phyloP scores from a whole-genome alignment of 2,329 filamentous ascomycete genomes.

The Blastomyces gilchristii region DNA sequence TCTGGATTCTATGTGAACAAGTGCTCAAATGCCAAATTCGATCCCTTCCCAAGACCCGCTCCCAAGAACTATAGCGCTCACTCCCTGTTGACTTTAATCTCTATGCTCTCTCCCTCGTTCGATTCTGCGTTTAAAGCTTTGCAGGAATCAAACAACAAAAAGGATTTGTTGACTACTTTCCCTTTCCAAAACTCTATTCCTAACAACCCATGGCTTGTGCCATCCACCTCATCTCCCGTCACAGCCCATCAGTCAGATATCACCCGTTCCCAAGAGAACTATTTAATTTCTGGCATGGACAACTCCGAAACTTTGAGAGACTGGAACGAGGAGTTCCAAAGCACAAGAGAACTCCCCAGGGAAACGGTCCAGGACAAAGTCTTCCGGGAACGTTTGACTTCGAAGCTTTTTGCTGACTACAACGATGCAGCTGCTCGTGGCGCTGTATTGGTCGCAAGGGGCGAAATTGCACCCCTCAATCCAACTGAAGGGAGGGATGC shows the following conservation, averaged over 20 bases:
- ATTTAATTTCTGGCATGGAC: constrained; percentile 78
- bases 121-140: constrained; percentile 62
- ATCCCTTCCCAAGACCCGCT: constrained; percentile 67
- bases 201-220: constrained; percentile 82
- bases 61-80: constrained; percentile 73
- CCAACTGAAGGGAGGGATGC: constrained; percentile 86
- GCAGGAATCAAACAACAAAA: constrained; percentile 72
- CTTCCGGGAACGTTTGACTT: constrained; percentile 85
- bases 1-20: constrained; percentile 97
- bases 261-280: constrained; percentile 85
- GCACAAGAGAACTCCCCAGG: constrained; percentile 84
- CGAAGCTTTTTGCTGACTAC: constrained; percentile 95
- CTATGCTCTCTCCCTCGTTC: constrained; percentile 75
- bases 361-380: constrained; percentile 92
- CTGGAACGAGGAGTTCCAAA: constrained; percentile 99
- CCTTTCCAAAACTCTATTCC: constrained; percentile 93
- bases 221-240: constrained; percentile 50
- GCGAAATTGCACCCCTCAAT: constrained; percentile 87
- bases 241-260: constrained; percentile 70
- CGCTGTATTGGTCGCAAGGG: constrained; percentile 81
- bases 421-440: constrained; percentile 89
- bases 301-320: constrained; percentile 90
- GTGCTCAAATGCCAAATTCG: constrained; percentile 89
- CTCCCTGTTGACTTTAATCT: constrained; percentile 73
- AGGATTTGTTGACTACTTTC: constrained; percentile 84